Percentiles rank a stretch among this genome's conserved stretches.
Conservation (phyloP, 2,329 filamentous ascomycete genomes). For the Aspergillus luchuensis region DNA sequence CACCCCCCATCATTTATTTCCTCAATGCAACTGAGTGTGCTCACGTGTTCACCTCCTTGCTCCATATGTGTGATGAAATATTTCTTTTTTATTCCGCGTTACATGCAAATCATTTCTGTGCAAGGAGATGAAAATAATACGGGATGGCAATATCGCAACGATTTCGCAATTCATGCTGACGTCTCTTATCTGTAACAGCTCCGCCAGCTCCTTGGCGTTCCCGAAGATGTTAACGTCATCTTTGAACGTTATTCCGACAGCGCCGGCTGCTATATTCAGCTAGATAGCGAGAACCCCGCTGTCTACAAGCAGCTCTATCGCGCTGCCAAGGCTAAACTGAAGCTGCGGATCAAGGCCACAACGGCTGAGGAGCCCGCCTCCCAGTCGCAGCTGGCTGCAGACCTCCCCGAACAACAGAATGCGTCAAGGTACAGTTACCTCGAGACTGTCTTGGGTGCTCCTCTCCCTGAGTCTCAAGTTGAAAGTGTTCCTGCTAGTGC, state of each 20-base stretch:
- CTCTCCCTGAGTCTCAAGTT: constrained; percentile 24
- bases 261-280: constrained; percentile 73
- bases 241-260: constrained; percentile 97
- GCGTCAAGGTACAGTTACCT: constrained; percentile 42
- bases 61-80: background rate
- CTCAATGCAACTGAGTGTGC: background rate
- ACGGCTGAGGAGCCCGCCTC: constrained; percentile 37
- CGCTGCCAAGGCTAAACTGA: constrained; percentile 96
- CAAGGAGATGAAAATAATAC: background rate
- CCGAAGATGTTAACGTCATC: constrained; percentile 61
- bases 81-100: background rate
- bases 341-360: constrained; percentile 83
- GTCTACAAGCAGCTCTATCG: constrained; percentile 97
- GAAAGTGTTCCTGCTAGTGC: constrained; percentile 15
- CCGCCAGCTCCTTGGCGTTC: constrained; percentile 67
- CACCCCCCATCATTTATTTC: background rate
- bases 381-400: constrained; percentile 16
- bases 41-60: constrained; percentile 9
- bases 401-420: constrained; percentile 20
- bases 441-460: constrained; percentile 44
- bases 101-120: background rate
- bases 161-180: constrained; percentile 23
- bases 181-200: constrained; percentile 56
- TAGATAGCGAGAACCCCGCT: constrained; percentile 74
- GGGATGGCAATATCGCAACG: background rate